phyloP scores from a whole-genome alignment of 2,329 filamentous ascomycete genomes.

The Celoporthe dispersa region DNA sequence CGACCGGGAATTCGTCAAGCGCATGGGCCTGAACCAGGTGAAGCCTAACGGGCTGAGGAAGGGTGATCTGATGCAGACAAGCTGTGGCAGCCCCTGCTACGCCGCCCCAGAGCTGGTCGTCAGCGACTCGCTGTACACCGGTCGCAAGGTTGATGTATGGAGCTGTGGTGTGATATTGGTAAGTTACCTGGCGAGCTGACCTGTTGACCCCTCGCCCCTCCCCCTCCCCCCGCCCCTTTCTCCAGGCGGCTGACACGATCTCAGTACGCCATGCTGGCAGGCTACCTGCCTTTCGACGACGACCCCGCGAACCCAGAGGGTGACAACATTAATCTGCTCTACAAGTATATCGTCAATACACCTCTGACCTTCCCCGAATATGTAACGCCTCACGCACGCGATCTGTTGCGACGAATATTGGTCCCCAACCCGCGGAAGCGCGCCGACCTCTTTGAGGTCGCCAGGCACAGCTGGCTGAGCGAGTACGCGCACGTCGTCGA shows the following conservation, averaged over 20 bases:
- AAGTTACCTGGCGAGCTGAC: conserved; percentile 45
- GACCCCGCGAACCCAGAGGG: conserved; percentile 98
- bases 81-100: conserved; percentile 97
- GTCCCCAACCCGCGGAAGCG: conserved; percentile 94
- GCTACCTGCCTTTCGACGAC: conserved; percentile 96
- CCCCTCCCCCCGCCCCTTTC: no score
- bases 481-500: conserved; percentile 97
- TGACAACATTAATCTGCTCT: conserved; percentile 97
- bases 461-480: conserved; percentile 95
- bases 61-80: conserved; percentile 98
- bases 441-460: conserved; percentile 95
- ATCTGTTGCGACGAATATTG: conserved; percentile 88
- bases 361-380: conserved; percentile 98
- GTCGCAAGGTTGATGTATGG: conserved; percentile 98
- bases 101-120: conserved; percentile 96
- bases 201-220: no score
- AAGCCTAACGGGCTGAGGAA: conserved; percentile 76
- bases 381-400: conserved; percentile 93
- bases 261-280: conserved; percentile 98
- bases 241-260: conserved; percentile 24
- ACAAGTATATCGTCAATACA: conserved; percentile 99
- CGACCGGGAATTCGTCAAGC: conserved; percentile 87
- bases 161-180: conserved; percentile 98
- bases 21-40: conserved; percentile 80
- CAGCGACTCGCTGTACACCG: conserved; percentile 95